Evolutionary conservation across 768 basidiomycete genomes (phyloP), one percentile per base, ranked within the genome.

Genomic region (Leccinum obscurum): DNA sequence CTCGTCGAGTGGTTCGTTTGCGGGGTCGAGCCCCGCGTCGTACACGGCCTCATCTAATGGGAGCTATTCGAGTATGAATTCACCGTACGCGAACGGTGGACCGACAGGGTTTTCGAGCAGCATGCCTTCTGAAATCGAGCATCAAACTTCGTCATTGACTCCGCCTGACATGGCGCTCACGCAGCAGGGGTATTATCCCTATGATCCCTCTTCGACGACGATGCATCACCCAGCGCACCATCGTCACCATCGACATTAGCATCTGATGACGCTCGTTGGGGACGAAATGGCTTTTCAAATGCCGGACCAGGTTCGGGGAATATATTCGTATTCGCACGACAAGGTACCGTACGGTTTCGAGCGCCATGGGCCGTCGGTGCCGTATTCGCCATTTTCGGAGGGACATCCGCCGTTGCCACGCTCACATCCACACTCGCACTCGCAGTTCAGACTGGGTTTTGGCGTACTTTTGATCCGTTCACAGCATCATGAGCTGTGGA

Each of bases 321-420:
- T 69, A 17, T 74, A 64, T 28, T 62, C 41, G 26, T 72, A 65
- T 44, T 51, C 35, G 41, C 66, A 63, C 26, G 68, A 73, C 44
- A 72, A 74, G 55, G 55, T 49, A 3, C 61, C 72, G 57, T 73
- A 68, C 55, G 20, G 50, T 17, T 57, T 70, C 10, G 72, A 72
- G 28, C 72, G 63, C 51, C 66, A 67, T 48, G 13, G 20, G 44
- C 11, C 56, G 2, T 60, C 66, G 7, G 53, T 72, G 1, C 58
- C 72, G 7, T 62, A 63, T 49, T 60, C 65, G 24, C 66, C 66
- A 28, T 73, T 63, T 56, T 35, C 55, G 22, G 68, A 63, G 26
- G 44, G 44, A 20, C 44, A 44, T 20, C 44, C 44, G 10, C n/a
- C 44, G 10, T 0, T 20, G 10, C 44, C n/a, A 11, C 44, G 11